Base-by-base conservation (phyloP, 2,329 filamentous ascomycete genomes). In the Paecilomyces dactylethromorphus region DNA sequence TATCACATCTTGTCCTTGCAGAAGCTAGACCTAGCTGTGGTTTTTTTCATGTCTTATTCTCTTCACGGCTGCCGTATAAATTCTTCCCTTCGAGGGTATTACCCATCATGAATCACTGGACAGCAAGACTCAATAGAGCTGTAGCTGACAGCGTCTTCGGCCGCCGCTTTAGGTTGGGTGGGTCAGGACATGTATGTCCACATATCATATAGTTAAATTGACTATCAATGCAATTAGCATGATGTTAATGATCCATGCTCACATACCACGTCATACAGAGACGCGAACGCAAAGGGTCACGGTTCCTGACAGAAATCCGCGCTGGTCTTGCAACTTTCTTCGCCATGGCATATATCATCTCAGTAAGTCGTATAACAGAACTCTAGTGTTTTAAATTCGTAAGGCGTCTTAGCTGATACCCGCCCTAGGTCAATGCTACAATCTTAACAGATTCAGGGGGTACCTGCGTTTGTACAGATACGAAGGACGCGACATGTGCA, bases 321-420 rank as follows among this genome's bases (percentile, higher is more conserved):
- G 91, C 89, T 60, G 91, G 91, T 54, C 77, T 95, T 39, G 90
- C 90, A 26, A 92, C 89, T 2, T 90, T 90, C 69, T 87, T 88
- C 57, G 89, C 88, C 2, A 91, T 92, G 90, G 88, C 89, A 13
- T 93, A 92, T 71, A 91, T 92, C 76, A 89, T 90, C 71, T 83
- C 84, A 65, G 81, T 83, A 76, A 87, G 87, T 66, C 84, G 24
- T 26, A 29, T 84, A 63, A 66, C 79, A 66, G 3, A 5, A 13
- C 3, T 26, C 1, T 6, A 32, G 5, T 57, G 50, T 52, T 26
- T 22, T 21, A 8, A 52, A 24, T 52, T 26, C 22, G 13, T 21
- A 7, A 52, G 3, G 21, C 50, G 3, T 52, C n/a, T 11, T 21
- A 13, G 29, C 15, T 52, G 11, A 56, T 1, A 18, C n/a, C 15